Evolutionary conservation across 116 monocot genomes (phyloP).

Genomic region (Zostera marina): DNA sequence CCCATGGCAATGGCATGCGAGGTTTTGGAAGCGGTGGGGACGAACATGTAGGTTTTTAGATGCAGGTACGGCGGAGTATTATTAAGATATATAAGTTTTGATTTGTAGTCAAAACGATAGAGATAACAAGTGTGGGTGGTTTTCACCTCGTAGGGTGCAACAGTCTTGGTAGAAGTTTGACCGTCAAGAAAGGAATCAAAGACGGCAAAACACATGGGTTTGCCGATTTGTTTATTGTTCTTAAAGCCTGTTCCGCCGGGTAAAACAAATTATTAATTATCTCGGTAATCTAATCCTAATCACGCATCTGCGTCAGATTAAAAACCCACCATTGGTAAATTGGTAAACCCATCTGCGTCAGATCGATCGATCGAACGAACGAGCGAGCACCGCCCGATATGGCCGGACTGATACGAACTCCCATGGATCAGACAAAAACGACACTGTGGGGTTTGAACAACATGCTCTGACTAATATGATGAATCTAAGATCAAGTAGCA

Average conservation of each 20-base stretch:
- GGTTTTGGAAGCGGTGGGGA: too few species aligned
- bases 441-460: too few species aligned
- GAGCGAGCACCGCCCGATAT: too few species aligned
- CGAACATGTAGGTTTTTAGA: background rate
- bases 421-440: too few species aligned
- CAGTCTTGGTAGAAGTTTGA: slow-evolving; percentile 36
- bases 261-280: slow-evolving; percentile 20
- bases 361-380: background rate
- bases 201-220: slow-evolving; percentile 56
- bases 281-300: slow-evolving; percentile 49
- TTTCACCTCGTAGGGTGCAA: slow-evolving; percentile 21
- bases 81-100: background rate
- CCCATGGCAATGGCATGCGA: too few species aligned
- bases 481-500: too few species aligned
- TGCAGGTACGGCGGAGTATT: background rate
- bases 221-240: slow-evolving; percentile 13
- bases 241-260: slow-evolving; percentile 15
- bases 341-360: too few species aligned
- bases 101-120: slow-evolving; percentile 1
- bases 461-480: too few species aligned
- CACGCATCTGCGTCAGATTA: background rate
- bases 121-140: background rate
- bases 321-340: too few species aligned
- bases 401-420: too few species aligned
- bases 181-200: slow-evolving; percentile 72